phyloP scores from a whole-genome alignment of 148 eudicot species.

The Drosera capensis region DNA sequence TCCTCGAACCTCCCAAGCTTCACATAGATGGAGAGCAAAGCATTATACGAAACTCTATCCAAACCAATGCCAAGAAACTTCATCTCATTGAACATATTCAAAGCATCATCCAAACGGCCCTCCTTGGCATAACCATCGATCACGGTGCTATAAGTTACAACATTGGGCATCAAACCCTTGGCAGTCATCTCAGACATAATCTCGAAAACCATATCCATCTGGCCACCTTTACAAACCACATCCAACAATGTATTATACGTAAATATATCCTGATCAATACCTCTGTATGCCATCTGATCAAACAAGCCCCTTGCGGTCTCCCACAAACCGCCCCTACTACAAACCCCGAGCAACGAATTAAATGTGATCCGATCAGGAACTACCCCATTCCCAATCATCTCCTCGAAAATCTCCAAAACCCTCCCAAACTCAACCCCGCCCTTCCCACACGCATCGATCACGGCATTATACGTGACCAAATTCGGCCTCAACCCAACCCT shows the following conservation, averaged over 20 bases:
- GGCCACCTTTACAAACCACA: slow-evolving; percentile 73
- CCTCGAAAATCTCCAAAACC: slow-evolving; percentile 47
- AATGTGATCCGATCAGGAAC: slow-evolving; percentile 77
- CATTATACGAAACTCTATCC: slow-evolving; percentile 81
- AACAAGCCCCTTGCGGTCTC: slow-evolving; percentile 59
- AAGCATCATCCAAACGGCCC: slow-evolving; percentile 59
- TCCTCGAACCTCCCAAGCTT: slow-evolving; percentile 83
- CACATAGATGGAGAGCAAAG: slow-evolving; percentile 65
- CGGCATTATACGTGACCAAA: slow-evolving; percentile 81
- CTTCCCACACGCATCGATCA: slow-evolving; percentile 93
- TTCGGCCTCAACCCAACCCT: slow-evolving; percentile 64
- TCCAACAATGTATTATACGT: slow-evolving; percentile 86
- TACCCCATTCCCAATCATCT: slow-evolving; percentile 56
- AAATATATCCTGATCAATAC: slow-evolving; percentile 82
- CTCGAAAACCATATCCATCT: slow-evolving; percentile 52
- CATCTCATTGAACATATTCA: slow-evolving; percentile 72
- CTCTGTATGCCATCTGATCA: slow-evolving; percentile 53
- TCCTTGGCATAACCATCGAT: slow-evolving; percentile 82
- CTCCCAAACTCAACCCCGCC: slow-evolving; percentile 56
- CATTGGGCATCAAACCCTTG: slow-evolving; percentile 65
- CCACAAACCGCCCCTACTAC: slow-evolving; percentile 85
- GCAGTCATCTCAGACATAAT: slow-evolving; percentile 72
- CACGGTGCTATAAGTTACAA: slow-evolving; percentile 83
- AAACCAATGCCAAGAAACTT: slow-evolving; percentile 42
- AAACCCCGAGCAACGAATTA: slow-evolving; percentile 78